Evolutionary conservation across 192 early-diverging fungal genomes (phyloP).

Genomic region (Coemansia sp.): DNA sequence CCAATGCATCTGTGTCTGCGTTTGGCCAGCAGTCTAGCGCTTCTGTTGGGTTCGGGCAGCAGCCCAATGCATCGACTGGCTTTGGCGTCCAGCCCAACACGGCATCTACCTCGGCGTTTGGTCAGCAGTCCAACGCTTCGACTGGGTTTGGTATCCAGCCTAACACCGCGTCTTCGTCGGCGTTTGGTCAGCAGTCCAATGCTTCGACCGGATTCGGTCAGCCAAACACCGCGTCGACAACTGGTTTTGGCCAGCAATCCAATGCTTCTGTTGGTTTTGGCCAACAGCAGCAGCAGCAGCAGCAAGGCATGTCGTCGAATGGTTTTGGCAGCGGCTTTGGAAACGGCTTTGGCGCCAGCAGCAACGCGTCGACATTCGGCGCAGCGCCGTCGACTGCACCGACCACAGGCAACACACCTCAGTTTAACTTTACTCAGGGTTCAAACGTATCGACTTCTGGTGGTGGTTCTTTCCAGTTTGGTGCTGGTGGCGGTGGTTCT

Average conservation of each 20-base stretch:
- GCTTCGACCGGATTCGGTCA: not conserved
- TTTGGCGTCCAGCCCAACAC: not conserved
- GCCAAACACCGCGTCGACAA: constrained; percentile 3
- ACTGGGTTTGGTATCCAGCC: not conserved
- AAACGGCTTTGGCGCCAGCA: constrained; percentile 24
- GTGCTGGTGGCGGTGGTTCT: constrained; percentile 8
- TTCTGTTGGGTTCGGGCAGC: not conserved
- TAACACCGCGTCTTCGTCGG: constrained; percentile 1
- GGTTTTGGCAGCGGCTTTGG: constrained; percentile 17
- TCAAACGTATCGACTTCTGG: constrained; percentile 8
- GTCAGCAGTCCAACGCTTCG: not conserved
- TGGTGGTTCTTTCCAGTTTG: constrained; percentile 30
- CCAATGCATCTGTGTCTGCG: not conserved
- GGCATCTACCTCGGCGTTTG: constrained; percentile 5
- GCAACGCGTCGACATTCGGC: constrained; percentile 28
- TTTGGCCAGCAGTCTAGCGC: constrained; percentile 5
- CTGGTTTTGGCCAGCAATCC: constrained; percentile 7
- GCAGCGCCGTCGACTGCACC: constrained; percentile 6
- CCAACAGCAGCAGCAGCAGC: no score
- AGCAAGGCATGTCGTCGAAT: no score
- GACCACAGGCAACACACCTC: constrained; percentile 10
- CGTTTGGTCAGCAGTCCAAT: constrained; percentile 7
- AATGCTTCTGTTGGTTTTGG: constrained; percentile 1
- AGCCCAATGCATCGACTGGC: not conserved
- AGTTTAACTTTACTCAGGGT: constrained; percentile 37